phyloP scores from a whole-genome alignment of 225 moss, liverwort and hornwort genomes.

The Bryum argenteum region DNA sequence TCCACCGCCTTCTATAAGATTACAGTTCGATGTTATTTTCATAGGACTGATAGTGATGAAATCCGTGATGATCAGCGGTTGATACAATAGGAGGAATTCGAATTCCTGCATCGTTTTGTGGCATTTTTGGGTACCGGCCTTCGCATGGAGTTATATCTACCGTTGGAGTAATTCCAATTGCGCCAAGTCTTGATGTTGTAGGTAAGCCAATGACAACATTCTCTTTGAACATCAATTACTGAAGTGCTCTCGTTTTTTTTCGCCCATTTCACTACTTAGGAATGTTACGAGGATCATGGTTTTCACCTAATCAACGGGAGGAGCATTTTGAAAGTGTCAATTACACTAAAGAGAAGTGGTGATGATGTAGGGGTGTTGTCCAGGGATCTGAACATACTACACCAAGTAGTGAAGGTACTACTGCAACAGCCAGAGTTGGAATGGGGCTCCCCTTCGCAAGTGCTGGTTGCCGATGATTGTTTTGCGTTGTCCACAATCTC shows the following conservation, averaged over 20 bases:
- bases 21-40: neutral
- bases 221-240: neutral
- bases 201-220: conserved; percentile 27
- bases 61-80: conserved; percentile 27
- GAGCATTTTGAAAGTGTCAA: neutral
- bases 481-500: conserved; percentile 72
- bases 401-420: conserved; percentile 71
- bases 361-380: conserved; percentile 68
- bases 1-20: conserved; percentile 1
- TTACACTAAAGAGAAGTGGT: neutral
- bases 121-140: conserved; percentile 53
- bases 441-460: conserved; percentile 57
- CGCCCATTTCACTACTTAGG: too few species aligned
- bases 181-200: conserved; percentile 57
- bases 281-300: too few species aligned
- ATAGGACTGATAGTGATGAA: neutral
- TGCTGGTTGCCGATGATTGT: conserved; percentile 84
- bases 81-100: conserved; percentile 61
- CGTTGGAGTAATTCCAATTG: conserved; percentile 44
- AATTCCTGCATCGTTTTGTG: conserved; percentile 62
- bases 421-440: conserved; percentile 71
- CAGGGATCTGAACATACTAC: conserved; percentile 59
- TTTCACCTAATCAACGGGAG: neutral
- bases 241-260: neutral
- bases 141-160: conserved; percentile 53